Percentiles rank a stretch among this genome's conserved stretches.
Evolutionary conservation across 2,329 filamentous ascomycete species (phyloP).

Genomic region (Phialocephala sp.): DNA sequence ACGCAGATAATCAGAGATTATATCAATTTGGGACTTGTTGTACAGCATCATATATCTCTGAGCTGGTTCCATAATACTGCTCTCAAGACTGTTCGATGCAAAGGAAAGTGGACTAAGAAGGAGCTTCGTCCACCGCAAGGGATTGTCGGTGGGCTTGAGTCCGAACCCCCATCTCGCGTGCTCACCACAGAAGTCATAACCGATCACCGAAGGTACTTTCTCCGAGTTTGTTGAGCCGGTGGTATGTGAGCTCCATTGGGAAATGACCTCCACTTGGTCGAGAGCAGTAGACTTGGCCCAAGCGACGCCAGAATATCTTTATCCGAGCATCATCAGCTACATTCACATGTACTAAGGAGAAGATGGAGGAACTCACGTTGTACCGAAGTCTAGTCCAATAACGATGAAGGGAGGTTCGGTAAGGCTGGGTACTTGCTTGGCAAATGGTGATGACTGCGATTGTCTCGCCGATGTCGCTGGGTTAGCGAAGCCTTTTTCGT

Average conservation of each 20-base stretch:
- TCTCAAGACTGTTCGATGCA: not conserved
- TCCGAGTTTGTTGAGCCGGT: conserved; percentile 11
- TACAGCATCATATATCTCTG: not conserved
- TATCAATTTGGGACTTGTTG: not conserved
- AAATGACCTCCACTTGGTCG: conserved; percentile 16
- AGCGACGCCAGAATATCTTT: conserved; percentile 9
- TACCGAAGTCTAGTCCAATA: conserved; percentile 20
- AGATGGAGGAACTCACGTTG: not conserved
- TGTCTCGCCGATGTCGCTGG: conserved; percentile 40
- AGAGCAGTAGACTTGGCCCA: conserved; percentile 17
- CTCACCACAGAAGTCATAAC: not conserved
- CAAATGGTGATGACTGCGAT: conserved; percentile 26
- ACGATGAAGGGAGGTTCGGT: conserved; percentile 2
- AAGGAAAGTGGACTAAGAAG: not conserved
- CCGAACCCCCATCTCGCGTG: not conserved
- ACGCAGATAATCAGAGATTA: conserved; percentile 16
- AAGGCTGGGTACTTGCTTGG: not conserved
- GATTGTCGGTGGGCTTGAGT: not conserved
- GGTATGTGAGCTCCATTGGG: conserved; percentile 12
- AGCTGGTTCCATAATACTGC: not conserved
- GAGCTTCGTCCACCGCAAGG: not conserved
- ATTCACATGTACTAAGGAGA: no score
- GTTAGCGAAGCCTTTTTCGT: no score
- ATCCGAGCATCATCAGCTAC: no score
- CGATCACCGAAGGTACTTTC: conserved; percentile 15